These are phyloP conservation scores for Globisporangium cystogenes DNA, from an alignment of 352 stramenopile genomes.

Conservation along the genomic window DNA sequence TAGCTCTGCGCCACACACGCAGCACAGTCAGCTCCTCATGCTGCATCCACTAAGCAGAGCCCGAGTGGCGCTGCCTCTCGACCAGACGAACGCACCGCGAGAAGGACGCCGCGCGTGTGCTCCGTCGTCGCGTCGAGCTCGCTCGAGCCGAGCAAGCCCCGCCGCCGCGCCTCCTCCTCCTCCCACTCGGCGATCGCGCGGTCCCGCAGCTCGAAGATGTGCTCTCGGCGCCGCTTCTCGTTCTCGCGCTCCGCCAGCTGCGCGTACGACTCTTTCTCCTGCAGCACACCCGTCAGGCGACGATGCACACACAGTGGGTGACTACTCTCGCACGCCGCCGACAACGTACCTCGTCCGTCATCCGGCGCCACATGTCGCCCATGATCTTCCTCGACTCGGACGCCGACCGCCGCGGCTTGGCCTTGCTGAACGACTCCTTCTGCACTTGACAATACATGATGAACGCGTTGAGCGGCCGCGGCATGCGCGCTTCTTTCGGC, in stretches of 20 bases:
- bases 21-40: background rate
- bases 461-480: constrained; percentile 73
- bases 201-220: constrained; percentile 65
- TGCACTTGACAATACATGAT: constrained; percentile 83
- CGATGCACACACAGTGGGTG: background rate
- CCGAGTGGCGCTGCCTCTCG: too few relatives aligned
- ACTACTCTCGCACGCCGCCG: background rate
- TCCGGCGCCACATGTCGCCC: constrained; percentile 80
- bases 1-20: constrained; percentile 35
- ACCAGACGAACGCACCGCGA: constrained; percentile 39
- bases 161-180: constrained; percentile 62
- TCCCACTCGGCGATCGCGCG: constrained; percentile 72
- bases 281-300: background rate
- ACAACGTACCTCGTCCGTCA: constrained; percentile 50
- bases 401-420: constrained; percentile 48
- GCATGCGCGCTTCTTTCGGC: constrained; percentile 32
- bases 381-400: constrained; percentile 76
- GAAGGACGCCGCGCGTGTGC: constrained; percentile 53
- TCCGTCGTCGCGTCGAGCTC: constrained; percentile 54
- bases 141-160: constrained; percentile 48
- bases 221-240: constrained; percentile 68
- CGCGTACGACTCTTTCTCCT: constrained; percentile 77
- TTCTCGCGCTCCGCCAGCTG: constrained; percentile 74
- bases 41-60: too few relatives aligned
- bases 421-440: constrained; percentile 50